phyloP scores from a whole-genome alignment of 2,329 filamentous ascomycete species.

The Aspergillus tanneri region DNA sequence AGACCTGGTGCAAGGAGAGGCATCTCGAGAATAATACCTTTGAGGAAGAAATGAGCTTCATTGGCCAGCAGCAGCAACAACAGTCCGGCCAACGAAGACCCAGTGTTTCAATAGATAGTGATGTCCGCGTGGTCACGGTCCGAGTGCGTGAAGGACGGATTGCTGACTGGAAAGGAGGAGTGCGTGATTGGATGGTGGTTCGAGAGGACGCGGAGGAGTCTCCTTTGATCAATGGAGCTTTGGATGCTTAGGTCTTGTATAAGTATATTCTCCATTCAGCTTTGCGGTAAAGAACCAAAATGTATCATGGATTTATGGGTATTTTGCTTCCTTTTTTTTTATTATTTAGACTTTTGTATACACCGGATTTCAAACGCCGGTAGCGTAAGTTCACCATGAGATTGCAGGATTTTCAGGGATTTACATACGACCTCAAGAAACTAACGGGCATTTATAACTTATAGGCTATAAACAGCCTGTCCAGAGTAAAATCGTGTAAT shows the following conservation, averaged over 20 bases:
- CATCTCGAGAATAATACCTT: constrained; percentile 95
- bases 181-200: constrained; percentile 69
- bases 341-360: not conserved
- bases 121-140: constrained; percentile 85
- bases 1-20: constrained; percentile 75
- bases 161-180: constrained; percentile 92
- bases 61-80: constrained; percentile 39
- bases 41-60: constrained; percentile 52
- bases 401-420: too few species aligned
- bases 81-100: constrained; percentile 30
- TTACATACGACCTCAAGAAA: too few species aligned
- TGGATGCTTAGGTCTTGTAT: constrained; percentile 1
- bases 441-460: too few species aligned
- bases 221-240: constrained; percentile 31
- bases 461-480: too few species aligned
- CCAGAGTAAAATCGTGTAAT: too few species aligned
- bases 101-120: constrained; percentile 68
- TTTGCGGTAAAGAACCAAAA: not conserved
- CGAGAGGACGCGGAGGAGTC: constrained; percentile 30
- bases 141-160: constrained; percentile 81
- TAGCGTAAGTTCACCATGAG: too few species aligned
- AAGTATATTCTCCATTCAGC: not conserved
- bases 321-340: constrained; percentile 1
- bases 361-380: not conserved
- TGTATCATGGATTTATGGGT: constrained; percentile 1